phyloP scores from a whole-genome alignment of 2,329 filamentous ascomycete species.

The Penicillium sp. region DNA sequence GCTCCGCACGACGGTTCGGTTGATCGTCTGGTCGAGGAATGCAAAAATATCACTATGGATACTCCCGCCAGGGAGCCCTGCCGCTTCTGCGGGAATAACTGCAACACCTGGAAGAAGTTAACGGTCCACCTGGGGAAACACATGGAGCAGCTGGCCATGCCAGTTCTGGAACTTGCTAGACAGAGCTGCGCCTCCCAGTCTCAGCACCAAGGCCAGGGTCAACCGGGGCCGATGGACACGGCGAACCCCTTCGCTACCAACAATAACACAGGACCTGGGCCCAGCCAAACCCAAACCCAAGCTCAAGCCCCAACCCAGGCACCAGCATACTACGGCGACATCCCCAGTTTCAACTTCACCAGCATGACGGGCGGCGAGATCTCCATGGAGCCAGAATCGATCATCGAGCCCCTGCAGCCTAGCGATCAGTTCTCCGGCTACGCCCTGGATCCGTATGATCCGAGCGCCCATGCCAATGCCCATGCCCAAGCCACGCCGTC shows the following conservation, averaged over 20 bases:
- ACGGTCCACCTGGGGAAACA: slow-evolving; percentile 93
- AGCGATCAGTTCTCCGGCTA: slow-evolving; percentile 21
- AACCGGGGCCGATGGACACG: slow-evolving; percentile 6
- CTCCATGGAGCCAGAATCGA: slow-evolving; percentile 32
- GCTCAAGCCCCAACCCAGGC: not conserved
- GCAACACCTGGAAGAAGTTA: slow-evolving; percentile 86
- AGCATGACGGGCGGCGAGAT: slow-evolving; percentile 28
- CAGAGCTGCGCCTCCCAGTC: slow-evolving; percentile 39
- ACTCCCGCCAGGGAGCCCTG: slow-evolving; percentile 76
- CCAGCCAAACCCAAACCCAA: not conserved
- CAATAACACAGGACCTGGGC: not conserved
- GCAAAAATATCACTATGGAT: slow-evolving; percentile 68
- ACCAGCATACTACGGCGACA: slow-evolving; percentile 11
- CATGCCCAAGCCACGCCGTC: slow-evolving; percentile 13
- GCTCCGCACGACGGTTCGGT: slow-evolving; percentile 54
- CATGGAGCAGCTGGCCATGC: slow-evolving; percentile 89
- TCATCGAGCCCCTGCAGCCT: slow-evolving; percentile 20
- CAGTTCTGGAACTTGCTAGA: slow-evolving; percentile 62
- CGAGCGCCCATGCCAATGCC: slow-evolving; percentile 10
- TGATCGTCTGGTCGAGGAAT: slow-evolving; percentile 73
- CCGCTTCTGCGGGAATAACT: slow-evolving; percentile 80
- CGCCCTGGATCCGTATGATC: slow-evolving; percentile 5
- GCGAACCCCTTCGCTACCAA: not conserved
- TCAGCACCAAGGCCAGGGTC: slow-evolving; percentile 9
- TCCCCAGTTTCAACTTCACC: slow-evolving; percentile 18